phyloP scores from a whole-genome alignment of 345 rosid genomes.

The Gossypium bickii region DNA sequence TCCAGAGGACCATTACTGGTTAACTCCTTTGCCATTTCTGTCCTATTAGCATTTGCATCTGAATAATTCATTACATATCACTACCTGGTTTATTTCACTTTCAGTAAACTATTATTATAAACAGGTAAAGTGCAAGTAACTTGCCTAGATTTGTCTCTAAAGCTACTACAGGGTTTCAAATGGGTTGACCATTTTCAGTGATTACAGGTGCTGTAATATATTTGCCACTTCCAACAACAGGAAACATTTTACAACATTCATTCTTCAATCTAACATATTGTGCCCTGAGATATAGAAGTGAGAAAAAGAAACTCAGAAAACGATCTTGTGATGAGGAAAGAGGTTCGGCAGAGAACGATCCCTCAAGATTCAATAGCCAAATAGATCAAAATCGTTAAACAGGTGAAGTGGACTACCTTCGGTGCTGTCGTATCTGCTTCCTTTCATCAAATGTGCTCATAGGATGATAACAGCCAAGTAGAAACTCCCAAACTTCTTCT shows the following conservation, averaged over 20 bases:
- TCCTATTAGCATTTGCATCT: constrained; percentile 32
- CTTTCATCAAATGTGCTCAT: constrained; percentile 87
- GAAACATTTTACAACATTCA: constrained; percentile 67
- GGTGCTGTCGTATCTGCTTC: constrained; percentile 59
- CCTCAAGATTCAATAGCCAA: not conserved
- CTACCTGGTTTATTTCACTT: not conserved
- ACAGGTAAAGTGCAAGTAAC: constrained; percentile 22
- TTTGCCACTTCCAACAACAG: constrained; percentile 82
- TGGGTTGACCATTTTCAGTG: constrained; percentile 76
- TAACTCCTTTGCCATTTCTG: constrained; percentile 53
- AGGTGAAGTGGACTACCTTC: constrained; percentile 53
- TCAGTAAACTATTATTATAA: constrained; percentile 10
- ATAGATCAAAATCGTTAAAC: not conserved
- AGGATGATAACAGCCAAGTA: constrained; percentile 92
- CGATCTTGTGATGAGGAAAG: not conserved
- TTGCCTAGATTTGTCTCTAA: constrained; percentile 56
- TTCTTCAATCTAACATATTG: constrained; percentile 79
- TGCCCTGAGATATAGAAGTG: constrained; percentile 35
- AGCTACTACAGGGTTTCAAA: constrained; percentile 71
- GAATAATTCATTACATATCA: constrained; percentile 20
- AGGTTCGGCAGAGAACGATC: not conserved
- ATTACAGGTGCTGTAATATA: constrained; percentile 87
- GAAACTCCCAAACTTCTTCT: constrained; percentile 99
- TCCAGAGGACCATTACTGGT: constrained; percentile 52
- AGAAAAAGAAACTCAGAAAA: constrained; percentile 13